phyloP scores from a whole-genome alignment of 2,329 filamentous ascomycete species.

The Hortaea sp. region DNA sequence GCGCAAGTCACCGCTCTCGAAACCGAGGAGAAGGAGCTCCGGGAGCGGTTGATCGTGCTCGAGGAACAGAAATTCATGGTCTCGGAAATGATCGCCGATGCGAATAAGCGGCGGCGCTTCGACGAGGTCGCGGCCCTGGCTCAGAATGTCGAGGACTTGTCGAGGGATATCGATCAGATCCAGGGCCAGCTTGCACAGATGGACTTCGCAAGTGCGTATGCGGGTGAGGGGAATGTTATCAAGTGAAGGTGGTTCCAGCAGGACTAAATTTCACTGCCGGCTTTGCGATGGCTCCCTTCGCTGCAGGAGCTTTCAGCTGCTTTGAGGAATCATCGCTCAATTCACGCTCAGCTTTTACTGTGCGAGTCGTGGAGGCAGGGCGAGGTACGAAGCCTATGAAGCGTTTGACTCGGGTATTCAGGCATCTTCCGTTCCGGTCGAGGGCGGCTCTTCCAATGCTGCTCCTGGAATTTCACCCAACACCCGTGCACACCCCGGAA shows the following conservation, averaged over 20 bases:
- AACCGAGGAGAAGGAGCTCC: constrained; percentile 70
- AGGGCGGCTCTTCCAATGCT: constrained; percentile 1
- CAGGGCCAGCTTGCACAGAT: constrained; percentile 24
- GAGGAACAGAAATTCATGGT: constrained; percentile 91
- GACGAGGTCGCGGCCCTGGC: constrained; percentile 76
- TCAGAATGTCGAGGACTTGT: constrained; percentile 72
- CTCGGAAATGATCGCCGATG: constrained; percentile 69
- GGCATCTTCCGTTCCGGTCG: constrained; percentile 1
- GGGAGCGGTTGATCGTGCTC: constrained; percentile 70
- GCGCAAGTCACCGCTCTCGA: constrained; percentile 55
- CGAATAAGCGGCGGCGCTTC: constrained; percentile 66
- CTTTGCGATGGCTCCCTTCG: neutral
- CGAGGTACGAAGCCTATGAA: constrained; percentile 1
- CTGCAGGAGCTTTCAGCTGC: constrained; percentile 4
- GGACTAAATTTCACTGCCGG: neutral
- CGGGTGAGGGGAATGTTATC: constrained; percentile 13
- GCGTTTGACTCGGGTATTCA: neutral
- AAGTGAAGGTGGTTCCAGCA: neutral
- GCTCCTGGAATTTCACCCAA: constrained; percentile 1
- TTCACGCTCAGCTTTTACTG: constrained; percentile 6
- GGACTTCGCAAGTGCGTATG: constrained; percentile 28
- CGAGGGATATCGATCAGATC: constrained; percentile 57
- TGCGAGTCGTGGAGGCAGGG: constrained; percentile 5
- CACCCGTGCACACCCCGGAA: no score
- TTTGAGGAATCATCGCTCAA: constrained; percentile 8